Percentiles rank a stretch among this genome's conserved stretches.
Evolutionary conservation across 2,329 filamentous ascomycete species (phyloP).

Genomic region (Aspergillus hiratsukae): DNA sequence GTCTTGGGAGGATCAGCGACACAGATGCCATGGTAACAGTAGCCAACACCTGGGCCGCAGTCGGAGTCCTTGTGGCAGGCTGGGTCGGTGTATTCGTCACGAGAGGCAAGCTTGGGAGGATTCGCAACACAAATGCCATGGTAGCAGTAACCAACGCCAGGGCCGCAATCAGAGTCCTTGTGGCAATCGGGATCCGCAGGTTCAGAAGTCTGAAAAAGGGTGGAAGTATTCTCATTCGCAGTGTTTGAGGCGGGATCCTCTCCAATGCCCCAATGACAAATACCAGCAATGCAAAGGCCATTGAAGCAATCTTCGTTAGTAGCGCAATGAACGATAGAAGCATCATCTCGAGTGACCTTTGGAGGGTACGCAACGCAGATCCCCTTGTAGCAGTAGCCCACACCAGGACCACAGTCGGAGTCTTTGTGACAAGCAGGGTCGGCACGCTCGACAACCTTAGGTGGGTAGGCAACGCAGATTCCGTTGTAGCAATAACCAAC

Average conservation of each 20-base stretch:
- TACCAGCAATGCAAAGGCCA: background rate
- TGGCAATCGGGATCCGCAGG: background rate
- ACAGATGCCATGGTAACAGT: background rate
- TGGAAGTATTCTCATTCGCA: background rate
- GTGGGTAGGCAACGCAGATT: background rate
- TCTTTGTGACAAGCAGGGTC: no score
- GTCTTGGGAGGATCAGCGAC: background rate
- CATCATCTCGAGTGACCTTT: background rate
- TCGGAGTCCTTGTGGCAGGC: background rate
- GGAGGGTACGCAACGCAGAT: background rate
- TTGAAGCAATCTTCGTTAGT: background rate
- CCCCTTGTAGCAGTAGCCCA: background rate
- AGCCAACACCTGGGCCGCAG: background rate
- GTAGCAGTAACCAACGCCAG: background rate
- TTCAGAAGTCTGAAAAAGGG: background rate
- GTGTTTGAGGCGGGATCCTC: background rate
- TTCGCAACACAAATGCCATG: background rate
- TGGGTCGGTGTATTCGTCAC: background rate
- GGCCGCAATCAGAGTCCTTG: background rate
- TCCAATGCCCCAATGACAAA: background rate
- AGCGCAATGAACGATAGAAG: background rate
- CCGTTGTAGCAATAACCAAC: background rate
- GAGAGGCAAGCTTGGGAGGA: background rate
- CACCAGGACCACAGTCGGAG: no score
- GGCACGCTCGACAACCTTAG: background rate